Base-by-base conservation (phyloP, 2,329 filamentous ascomycete genomes). In the Sporothrix brunneoviolacea region DNA sequence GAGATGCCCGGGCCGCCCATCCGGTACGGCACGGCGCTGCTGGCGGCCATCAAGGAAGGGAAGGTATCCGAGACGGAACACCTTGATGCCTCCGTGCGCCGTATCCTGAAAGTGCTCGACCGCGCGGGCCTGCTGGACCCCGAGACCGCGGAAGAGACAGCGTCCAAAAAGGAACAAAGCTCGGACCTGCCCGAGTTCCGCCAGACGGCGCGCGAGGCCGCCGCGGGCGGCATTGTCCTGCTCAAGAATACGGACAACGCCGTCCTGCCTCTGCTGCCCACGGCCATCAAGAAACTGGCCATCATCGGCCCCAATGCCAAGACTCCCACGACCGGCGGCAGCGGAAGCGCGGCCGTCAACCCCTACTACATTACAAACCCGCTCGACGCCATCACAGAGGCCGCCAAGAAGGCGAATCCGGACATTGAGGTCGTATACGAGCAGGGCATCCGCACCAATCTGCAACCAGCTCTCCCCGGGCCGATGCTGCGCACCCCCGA, bases 1-100 rank as follows among this genome's bases (percentile, higher is more conserved):
- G 63, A 67, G 51, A 66, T 66, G 62, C 63, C 63, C 8, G 63
- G 64, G 8, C 61, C 61, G 12, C 55, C 61, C 2, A 51, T 55
- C 7, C 56, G 54, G n/a, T 54, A 59, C 8, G 55, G 56, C 6
- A 12, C 39, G 7, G 19, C 46, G 15, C 48, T 60, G 13, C 16
- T 59, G 8, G 38, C 57, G 4, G 51, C 51, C 19, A 45, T 57
- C 15, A 8, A 36, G 15, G 19, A 16, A 4, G 51, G 54, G 2
- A 36, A 32, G 10, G 45, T 55, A 9, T 43, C 47, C 3, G 52
- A 54, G 33, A 32, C 8, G 13, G 36, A 22, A 1, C 41, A 50
- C n/a, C n/a, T 54, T 7, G 44, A 52, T 15, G 33, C 33, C 5
- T 44, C 44, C 4, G 50, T 48, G 13, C 42, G 45, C 2, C 39